Evolutionary conservation across 768 basidiomycete genomes (phyloP), one percentile per base, ranked within the genome.

Genomic region (Pholiota microspora): DNA sequence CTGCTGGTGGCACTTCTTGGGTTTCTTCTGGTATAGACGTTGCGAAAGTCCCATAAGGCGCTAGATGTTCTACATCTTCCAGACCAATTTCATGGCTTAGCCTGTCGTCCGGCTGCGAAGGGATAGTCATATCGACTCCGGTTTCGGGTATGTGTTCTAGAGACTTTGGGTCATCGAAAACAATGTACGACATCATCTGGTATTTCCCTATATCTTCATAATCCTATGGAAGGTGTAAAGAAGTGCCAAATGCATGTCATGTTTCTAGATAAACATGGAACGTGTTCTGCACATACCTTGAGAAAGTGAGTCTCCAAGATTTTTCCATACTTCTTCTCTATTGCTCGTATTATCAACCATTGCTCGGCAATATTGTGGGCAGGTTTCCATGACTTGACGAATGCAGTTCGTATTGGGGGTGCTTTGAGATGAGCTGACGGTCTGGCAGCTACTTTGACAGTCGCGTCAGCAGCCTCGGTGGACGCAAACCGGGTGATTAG

Each of bases 271-370:
- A 27, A 15, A 27, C 12, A 49, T 9, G 15, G 40, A 18, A 21
- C 15, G 18, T 45, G 52, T 52, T 42, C 42, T 5, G 15, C 31
- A 67, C 71, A 18, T 60, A 81, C 82, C 68, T 74, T 72, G 28
- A 65, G 56, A 35, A 78, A 69, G 40, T 67, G 65, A 45, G 71
- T 79, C 49, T 80, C 78, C 24, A 71, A 64, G 29, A 84, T 61
- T 7, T 71, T 67, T 12, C 83, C 83, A 64, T 78, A 83, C 51
- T 74, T 77, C 15, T 74, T 73, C 68, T 88, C 86, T 25, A 87
- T 59, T 7, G 75, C 78, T 44, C 80, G 77, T 51, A 86, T 63
- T 44, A 84, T 71, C 44, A 78, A 71, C 7, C 78, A 73, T 4
- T 77, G 79, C 21, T 87, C 80, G 4, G 73, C 66, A 59, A 83